Evolutionary conservation across 345 rosid genomes (phyloP).

Genomic region (Xanthoceras sorbifolium): DNA sequence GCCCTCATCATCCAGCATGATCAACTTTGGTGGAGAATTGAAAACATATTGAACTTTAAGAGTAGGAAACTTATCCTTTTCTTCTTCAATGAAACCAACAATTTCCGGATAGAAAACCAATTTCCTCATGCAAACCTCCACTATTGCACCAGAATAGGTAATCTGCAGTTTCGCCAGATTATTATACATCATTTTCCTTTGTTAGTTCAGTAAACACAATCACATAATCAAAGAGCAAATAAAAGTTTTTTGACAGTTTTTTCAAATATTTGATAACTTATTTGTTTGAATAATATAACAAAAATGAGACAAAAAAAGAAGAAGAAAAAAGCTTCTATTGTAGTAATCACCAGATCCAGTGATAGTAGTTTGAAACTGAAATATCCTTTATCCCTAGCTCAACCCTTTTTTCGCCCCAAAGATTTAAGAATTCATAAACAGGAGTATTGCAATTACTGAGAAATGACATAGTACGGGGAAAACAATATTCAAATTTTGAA

Average conservation of each 20-base stretch:
- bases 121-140: constrained; percentile 96
- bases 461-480: background rate
- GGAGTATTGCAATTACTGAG: no score
- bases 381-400: background rate
- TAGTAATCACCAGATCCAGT: background rate
- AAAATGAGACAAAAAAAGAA: background rate
- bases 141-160: constrained; percentile 78
- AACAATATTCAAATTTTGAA: background rate
- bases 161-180: constrained; percentile 45
- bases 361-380: background rate
- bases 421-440: background rate
- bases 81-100: constrained; percentile 89
- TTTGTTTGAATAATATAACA: background rate
- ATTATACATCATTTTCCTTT: background rate
- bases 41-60: constrained; percentile 74
- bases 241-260: background rate
- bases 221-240: background rate
- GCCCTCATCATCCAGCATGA: constrained; percentile 78
- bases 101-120: constrained; percentile 91
- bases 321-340: background rate
- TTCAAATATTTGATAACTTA: background rate
- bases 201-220: background rate
- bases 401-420: background rate
- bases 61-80: constrained; percentile 73
- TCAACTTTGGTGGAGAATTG: constrained; percentile 96